Evolutionary conservation across 2,329 filamentous ascomycete species (phyloP), one percentile per base, ranked within the genome.

Genomic region (Paraphaeosphaeria sporulosa): DNA sequence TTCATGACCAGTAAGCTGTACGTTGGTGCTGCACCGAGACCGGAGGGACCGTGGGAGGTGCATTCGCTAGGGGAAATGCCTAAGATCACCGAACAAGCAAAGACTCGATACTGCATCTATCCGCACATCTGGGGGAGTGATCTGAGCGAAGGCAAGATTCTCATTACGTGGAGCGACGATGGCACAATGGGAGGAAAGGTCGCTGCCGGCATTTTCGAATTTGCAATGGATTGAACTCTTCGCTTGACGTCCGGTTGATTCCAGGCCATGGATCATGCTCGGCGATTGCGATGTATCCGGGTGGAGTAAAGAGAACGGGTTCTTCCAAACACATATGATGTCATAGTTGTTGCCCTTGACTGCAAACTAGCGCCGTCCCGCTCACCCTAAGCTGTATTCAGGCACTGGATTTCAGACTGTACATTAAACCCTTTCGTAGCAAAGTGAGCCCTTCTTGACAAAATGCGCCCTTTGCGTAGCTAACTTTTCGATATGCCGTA

Each of bases 101-200:
- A 57, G 30, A 62, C 44, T 17, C 49, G 59, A 23, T 64, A 64
- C 50, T 62, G 60, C 34, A 59, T 64, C 17, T 64, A 62, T 54
- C 60, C 62, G 17, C 62, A 64, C 55, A 8, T 60, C 21, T 64
- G 62, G 62, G 60, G 57, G 7, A 62, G 59, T 43, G 38, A 55
- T 19, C 19, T 53, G 34, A 46, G 27, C 7, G 44, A 52, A 25
- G 62, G 60, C 2, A 40, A 36, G 27, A 50, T 64, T 17, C 38
- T 62, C 21, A 58, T 64, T 27, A 52, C 48, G 2, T 64, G 62
- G 62, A 64, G 62, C 44, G 62, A 64, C 51, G 60, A 64, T 38
- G 62, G 54, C 10, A 59, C 50, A 5, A 60, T 64, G 55, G 62
- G 62, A 34, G 62, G 62, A 21, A 62, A 62, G 34, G 62, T 64